phyloP scores from a whole-genome alignment of 2,329 filamentous ascomycete species.

The Lomentospora prolificans region DNA sequence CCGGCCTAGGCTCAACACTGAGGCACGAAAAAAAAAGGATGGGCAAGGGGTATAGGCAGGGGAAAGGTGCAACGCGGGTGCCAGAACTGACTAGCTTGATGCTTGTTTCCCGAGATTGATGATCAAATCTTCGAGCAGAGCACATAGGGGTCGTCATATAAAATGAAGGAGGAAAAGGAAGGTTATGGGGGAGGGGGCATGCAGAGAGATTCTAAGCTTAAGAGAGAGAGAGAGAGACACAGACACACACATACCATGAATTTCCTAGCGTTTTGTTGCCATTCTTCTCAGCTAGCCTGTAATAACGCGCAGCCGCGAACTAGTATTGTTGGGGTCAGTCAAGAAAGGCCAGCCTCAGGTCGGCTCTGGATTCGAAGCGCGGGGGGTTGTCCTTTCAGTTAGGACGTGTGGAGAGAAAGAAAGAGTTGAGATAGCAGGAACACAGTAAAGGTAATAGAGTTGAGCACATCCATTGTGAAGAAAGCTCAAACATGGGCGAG shows the following conservation, averaged over 20 bases:
- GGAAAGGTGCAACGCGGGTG: no score
- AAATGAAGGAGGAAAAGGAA: background rate
- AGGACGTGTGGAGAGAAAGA: background rate
- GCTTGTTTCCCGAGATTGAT: no score
- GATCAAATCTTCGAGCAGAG: no score
- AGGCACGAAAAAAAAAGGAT: background rate
- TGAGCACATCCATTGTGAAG: no score
- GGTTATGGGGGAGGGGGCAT: background rate
- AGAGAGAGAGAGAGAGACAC: conserved; percentile 9
- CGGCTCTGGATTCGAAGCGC: background rate
- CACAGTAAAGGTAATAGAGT: background rate
- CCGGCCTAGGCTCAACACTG: background rate
- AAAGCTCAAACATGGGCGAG: no score
- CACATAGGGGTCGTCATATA: no score
- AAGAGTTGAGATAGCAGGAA: background rate
- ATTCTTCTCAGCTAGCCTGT: conserved; percentile 79
- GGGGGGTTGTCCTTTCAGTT: background rate
- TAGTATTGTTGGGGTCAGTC: conserved; percentile 23
- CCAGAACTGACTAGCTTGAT: no score
- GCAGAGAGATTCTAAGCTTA: background rate
- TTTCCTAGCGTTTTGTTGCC: conserved; percentile 89
- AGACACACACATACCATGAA: conserved; percentile 63
- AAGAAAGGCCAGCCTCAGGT: background rate
- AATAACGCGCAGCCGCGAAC: conserved; percentile 79
- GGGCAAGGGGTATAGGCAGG: background rate